Base-by-base conservation (phyloP, 1,284 basidiomycete species). In the Amylostereum areolatum region DNA sequence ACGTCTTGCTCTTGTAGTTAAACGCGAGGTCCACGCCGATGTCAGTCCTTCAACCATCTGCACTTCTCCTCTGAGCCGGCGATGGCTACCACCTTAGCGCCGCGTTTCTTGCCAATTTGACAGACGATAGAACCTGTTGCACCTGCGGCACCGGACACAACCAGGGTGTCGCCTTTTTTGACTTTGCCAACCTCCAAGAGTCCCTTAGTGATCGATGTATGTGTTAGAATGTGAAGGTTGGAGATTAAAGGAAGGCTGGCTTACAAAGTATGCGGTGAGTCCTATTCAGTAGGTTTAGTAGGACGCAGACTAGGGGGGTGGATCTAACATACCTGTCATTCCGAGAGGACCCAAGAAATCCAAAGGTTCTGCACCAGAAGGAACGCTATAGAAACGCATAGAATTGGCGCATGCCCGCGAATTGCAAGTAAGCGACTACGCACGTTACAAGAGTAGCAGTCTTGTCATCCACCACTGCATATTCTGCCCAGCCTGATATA, bases 131-230 rank as follows among this genome's bases (percentile, higher is more conserved):
- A 78, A 32, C 88, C 87, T 18, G 92, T 89, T 3, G 90, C 84
- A n/a, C 92, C 92, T 24, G 92, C 92, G 0, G 92, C 92, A 24
- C 90, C 92, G 1, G 89, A 90, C 24, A 96, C 85, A 28, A 95
- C 77, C 43, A 95, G 78, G 0, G 79, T 88, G 52, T 96, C 92
- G 8, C 91, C 90, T 0, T 82, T 66, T 64, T 94, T 88, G 59
- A 94, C 63, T 53, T 88, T 64, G 28, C 83, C 90, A 41, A 95
- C 72, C 48, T 46, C 47, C 4, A 53, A 34, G 11, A 54, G 24
- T 12, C 51, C 51, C 52, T 54, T 28, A 25, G 27, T 24, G 9
- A 27, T 12, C 31, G 6, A 31, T 30, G 18, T 8, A 10, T 31
- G 24, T 30, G 6, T 8, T 3, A 27, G 1, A 25, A 47, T 18